Evolutionary conservation across 2,329 filamentous ascomycete species (phyloP), one percentile per base, ranked within the genome.

Genomic region (Trichoderma polysporum): DNA sequence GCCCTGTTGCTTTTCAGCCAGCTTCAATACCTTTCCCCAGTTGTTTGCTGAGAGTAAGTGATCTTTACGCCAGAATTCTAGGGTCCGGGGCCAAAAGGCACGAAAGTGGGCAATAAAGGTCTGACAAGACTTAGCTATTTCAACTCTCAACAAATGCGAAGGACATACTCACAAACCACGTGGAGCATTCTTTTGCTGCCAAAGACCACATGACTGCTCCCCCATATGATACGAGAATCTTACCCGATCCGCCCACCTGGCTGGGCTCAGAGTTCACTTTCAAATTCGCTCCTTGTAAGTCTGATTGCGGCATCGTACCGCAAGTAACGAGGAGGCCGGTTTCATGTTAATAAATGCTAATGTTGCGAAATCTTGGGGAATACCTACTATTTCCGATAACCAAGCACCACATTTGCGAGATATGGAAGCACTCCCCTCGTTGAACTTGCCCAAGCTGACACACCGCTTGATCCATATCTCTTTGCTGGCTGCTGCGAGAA

Each of bases 381-480:
- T 22, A 66, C 78, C 70, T 72, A 83, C 81, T 77, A 52, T 82
- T 79, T 47, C 80, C 79, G 1, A 85, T 68, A 7, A 83, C 73
- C 5, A 85, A 69, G 68, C 78, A 81, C 83, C 83, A 85, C 10
- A 83, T 65, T 69, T 85, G 83, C 1, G 79, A 74, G 52, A 84
- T 79, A 65, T 85, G 82, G 64, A 83, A 84, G 61, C 81, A 84
- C 19, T 78, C 71, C 1, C 75, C 77, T 10, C 74, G 69, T 0
- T 75, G 75, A 2, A 74, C 76, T 47, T 75, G 74, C 1, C 75
- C 75, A 15, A 79, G 71, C 62, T 78, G 77, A 60, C 82, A 79
- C 9, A 84, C 79, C 2, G 80, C 82, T 69, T 84, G 83, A 29
- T 78, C 73, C 79, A 83, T 79, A 45, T 84, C 82, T 60, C 82